A percentile compares a stretch with the other conserved stretches of the same genome.
Evolutionary conservation across 768 basidiomycete species (phyloP).

Genomic region (Boletellus ananiceps): DNA sequence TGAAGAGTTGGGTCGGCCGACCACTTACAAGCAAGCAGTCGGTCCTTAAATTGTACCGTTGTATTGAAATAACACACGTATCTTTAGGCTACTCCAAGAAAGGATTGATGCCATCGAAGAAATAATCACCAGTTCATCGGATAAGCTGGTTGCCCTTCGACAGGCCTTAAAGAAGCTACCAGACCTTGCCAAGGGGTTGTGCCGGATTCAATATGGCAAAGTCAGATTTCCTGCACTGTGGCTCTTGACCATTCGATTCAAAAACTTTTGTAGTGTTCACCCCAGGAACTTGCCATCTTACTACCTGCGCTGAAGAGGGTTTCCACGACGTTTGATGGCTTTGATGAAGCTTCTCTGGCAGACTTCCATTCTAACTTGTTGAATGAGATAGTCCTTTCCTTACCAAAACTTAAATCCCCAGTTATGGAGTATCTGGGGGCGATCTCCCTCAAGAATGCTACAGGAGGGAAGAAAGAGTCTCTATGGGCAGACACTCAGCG

Average conservation of each 20-base stretch:
- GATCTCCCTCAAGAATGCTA: slow-evolving; percentile 59
- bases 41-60: slow-evolving; percentile 14
- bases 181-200: slow-evolving; percentile 82
- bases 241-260: not conserved
- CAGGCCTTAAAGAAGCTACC: slow-evolving; percentile 71
- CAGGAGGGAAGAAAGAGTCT: slow-evolving; percentile 58
- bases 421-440: slow-evolving; percentile 49
- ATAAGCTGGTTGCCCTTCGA: slow-evolving; percentile 62
- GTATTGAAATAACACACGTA: not conserved
- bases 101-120: slow-evolving; percentile 85
- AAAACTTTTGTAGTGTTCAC: slow-evolving; percentile 55
- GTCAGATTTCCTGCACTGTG: slow-evolving; percentile 36
- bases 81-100: slow-evolving; percentile 61
- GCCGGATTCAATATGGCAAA: slow-evolving; percentile 87
- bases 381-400: slow-evolving; percentile 60
- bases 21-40: slow-evolving; percentile 75
- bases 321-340: slow-evolving; percentile 53
- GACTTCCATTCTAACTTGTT: slow-evolving; percentile 65
- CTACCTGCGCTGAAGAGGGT: slow-evolving; percentile 74
- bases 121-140: slow-evolving; percentile 58
- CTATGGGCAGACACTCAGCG: slow-evolving; percentile 62
- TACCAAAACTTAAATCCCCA: slow-evolving; percentile 61
- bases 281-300: slow-evolving; percentile 73
- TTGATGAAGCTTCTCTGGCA: slow-evolving; percentile 39
- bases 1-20: slow-evolving; percentile 82